phyloP scores from a whole-genome alignment of 2,329 filamentous ascomycete genomes.

The Hawksworthiomyces lignivorus region DNA sequence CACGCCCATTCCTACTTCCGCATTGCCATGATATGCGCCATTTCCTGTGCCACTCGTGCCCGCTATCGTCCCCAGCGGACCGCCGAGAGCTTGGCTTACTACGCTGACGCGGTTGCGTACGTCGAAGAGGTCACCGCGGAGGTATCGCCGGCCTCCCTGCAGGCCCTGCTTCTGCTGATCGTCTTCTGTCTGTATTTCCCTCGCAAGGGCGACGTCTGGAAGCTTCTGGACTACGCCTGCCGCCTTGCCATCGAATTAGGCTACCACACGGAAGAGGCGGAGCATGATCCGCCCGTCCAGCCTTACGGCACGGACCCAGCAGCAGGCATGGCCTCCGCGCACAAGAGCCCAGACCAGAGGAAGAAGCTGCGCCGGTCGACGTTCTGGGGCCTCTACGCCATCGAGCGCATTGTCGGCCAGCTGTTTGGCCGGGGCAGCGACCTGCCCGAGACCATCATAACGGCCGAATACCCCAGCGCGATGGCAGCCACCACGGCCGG shows the following conservation, averaged over 20 bases:
- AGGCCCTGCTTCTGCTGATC: conserved; percentile 13
- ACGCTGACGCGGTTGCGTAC: conserved; percentile 10
- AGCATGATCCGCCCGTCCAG: too few relatives aligned
- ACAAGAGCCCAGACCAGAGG: neutral
- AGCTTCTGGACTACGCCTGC: conserved; percentile 15
- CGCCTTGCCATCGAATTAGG: conserved; percentile 22
- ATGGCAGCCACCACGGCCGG: neutral
- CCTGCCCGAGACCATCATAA: conserved; percentile 29
- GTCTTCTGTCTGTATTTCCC: conserved; percentile 15
- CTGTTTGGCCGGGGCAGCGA: conserved; percentile 29
- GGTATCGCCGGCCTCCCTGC: conserved; percentile 12
- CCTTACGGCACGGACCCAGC: neutral
- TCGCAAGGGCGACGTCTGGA: conserved; percentile 16
- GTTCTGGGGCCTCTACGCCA: conserved; percentile 29
- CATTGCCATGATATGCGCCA: conserved; percentile 25
- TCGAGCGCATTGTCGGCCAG: conserved; percentile 28
- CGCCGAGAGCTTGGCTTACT: conserved; percentile 12
- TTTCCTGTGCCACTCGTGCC: conserved; percentile 21
- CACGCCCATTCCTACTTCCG: conserved; percentile 25
- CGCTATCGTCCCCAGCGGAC: conserved; percentile 18
- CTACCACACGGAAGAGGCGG: conserved; percentile 24
- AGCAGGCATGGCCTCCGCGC: neutral
- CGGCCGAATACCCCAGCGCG: conserved; percentile 23
- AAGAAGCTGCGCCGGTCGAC: conserved; percentile 16
- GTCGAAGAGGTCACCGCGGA: conserved; percentile 16